phyloP scores from a whole-genome alignment of 2,329 filamentous ascomycete genomes.

The Sporothrix pseudoabietina region DNA sequence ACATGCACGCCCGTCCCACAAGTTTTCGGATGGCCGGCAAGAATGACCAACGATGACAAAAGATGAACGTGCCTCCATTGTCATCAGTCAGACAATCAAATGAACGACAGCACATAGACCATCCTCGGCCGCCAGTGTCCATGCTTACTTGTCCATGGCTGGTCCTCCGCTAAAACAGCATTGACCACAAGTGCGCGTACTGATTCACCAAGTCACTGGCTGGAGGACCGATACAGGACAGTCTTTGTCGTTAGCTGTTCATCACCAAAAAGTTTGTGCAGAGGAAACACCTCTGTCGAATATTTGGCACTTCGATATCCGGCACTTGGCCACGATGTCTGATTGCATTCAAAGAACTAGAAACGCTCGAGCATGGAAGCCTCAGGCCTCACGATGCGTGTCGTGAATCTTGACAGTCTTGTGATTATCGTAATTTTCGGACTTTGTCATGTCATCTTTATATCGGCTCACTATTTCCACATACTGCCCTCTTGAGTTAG shows the following conservation, averaged over 20 bases:
- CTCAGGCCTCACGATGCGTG: neutral
- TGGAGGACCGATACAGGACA: neutral
- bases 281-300: neutral
- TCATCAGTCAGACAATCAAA: slow-evolving; percentile 2
- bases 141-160: neutral
- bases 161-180: neutral
- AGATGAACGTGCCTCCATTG: neutral
- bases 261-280: neutral
- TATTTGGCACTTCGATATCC: neutral
- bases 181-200: neutral
- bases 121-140: neutral
- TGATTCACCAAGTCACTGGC: slow-evolving; percentile 2
- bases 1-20: neutral
- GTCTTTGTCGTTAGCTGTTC: neutral
- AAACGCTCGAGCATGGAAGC: neutral
- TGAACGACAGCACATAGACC: neutral
- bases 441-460: neutral
- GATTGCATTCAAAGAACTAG: neutral
- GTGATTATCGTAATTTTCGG: neutral
- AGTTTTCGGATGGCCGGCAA: slow-evolving; percentile 11
- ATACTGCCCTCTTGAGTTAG: slow-evolving; percentile 1
- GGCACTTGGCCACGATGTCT: neutral
- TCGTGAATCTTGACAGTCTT: neutral
- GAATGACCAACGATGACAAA: neutral
- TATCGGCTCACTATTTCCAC: neutral